Base-by-base conservation (phyloP, 768 basidiomycete species). In the Lyophyllum semitale region DNA sequence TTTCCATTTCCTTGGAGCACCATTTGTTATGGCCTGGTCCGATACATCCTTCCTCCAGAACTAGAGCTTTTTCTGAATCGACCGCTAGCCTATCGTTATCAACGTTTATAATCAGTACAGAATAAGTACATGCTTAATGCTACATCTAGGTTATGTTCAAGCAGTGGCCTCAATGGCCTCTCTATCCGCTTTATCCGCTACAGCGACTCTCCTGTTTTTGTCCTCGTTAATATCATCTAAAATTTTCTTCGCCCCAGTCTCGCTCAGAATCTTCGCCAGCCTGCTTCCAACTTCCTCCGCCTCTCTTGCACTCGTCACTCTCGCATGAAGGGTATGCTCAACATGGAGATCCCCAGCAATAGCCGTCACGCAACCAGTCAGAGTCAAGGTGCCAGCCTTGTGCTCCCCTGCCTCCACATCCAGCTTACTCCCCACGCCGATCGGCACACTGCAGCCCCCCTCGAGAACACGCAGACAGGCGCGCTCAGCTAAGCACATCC, bases 391-490 rank as follows among this genome's bases (percentile, higher is more conserved):
- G 0, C 70, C 76, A 1, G 67, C 57, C 41, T 68, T 67, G 38
- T 43, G 37, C 22, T 57, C 61, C 12, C 57, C 59, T 11, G 60
- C 66, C 23, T 66, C 73, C 11, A 67, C 64, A 15, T 70, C 68
- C 53, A 89, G 69, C 43, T 68, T 72, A 26, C 84, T 86, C 48
- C 78, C 75, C 26, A 93, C 87, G 3, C 95, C 96, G 15, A 99
- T 95, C 2, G 96, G 96, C 0, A 99, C 95, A 58, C 92, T 95
- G 73, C 97, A 99, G 23, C 97, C 97, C 26, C 97, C 97, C 71
- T 98, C 97, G 49, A 98, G 77, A 22, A 88, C 87, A n/a, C 88
- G 79, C 59, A 98, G 76, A 70, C 91, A 89, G 1, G 89, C 91
- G 13, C 97, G 84, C 72, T 99, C 97, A 1, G 94, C 93, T 23